Evolutionary conservation across 139 green algal species (phyloP).

Genomic region (Tetradesmus lagerheimii): DNA sequence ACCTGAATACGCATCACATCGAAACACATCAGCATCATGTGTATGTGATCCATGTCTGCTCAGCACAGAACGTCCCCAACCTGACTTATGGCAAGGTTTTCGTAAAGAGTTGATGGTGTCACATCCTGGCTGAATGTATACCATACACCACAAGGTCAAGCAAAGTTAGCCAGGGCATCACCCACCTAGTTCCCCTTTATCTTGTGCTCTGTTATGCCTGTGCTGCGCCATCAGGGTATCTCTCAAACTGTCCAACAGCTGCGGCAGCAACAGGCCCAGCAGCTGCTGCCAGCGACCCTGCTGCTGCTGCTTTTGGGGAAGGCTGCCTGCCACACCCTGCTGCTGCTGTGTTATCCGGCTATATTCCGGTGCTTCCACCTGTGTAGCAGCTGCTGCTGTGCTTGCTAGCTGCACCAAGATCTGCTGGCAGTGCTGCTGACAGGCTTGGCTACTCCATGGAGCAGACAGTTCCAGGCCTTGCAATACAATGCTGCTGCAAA

Average conservation of each 20-base stretch:
- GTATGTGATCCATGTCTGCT: no score
- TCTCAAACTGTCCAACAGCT: slow-evolving; percentile 8
- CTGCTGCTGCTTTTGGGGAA: neutral
- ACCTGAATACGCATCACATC: no score
- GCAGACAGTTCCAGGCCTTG: neutral
- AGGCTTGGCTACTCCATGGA: neutral
- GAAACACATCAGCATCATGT: no score
- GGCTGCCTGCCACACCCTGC: no score
- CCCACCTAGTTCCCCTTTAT: slow-evolving; percentile 21
- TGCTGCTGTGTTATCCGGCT: no score
- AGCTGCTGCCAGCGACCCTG: neutral
- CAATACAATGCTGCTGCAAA: neutral
- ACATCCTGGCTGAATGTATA: no score
- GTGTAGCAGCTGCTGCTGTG: neutral
- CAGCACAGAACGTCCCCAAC: no score
- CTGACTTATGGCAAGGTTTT: no score
- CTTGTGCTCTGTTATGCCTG: slow-evolving; percentile 9
- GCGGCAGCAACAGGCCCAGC: slow-evolving; percentile 5
- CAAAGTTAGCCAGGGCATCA: neutral
- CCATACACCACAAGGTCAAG: no score
- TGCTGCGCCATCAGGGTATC: slow-evolving; percentile 38
- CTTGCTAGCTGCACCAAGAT: neutral
- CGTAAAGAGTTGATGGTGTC: no score
- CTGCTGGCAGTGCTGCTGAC: neutral
- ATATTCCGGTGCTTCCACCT: neutral